Evolutionary conservation across 1,284 basidiomycete species (phyloP).

Genomic region (Cryptococcus amylolentus): DNA sequence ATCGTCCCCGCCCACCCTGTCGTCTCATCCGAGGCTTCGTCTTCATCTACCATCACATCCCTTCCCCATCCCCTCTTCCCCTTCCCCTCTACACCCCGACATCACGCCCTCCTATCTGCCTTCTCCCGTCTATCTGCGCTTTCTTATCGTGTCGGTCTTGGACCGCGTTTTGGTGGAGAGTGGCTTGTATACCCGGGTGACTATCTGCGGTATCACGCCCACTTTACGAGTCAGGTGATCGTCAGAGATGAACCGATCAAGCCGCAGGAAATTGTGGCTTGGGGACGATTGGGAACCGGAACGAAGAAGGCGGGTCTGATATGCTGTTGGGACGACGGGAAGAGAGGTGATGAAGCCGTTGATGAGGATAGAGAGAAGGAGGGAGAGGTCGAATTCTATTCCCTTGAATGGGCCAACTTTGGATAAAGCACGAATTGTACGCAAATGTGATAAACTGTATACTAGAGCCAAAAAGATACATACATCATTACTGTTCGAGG

Average conservation of each 20-base stretch:
- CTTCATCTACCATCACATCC: slow-evolving; percentile 16
- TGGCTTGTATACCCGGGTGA: slow-evolving; percentile 97
- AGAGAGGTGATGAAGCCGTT: slow-evolving; percentile 2
- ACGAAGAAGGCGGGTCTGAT: slow-evolving; percentile 95
- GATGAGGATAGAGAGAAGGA: slow-evolving; percentile 41
- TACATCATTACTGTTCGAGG: slow-evolving; percentile 1
- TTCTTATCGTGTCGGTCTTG: slow-evolving; percentile 58
- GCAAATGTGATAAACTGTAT: neutral
- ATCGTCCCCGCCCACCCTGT: slow-evolving; percentile 22
- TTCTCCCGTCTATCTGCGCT: slow-evolving; percentile 32
- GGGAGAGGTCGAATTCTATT: slow-evolving; percentile 65
- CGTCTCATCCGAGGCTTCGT: slow-evolving; percentile 2
- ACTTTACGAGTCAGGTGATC: slow-evolving; percentile 83
- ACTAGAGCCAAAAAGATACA: slow-evolving; percentile 2
- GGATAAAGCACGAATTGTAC: slow-evolving; percentile 54
- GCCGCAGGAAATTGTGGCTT: slow-evolving; percentile 91
- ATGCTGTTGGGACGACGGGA: slow-evolving; percentile 73
- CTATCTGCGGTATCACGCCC: slow-evolving; percentile 92
- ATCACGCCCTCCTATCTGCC: slow-evolving; percentile 29
- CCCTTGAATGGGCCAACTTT: slow-evolving; percentile 89
- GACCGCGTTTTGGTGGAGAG: slow-evolving; percentile 77
- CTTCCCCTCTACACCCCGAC: slow-evolving; percentile 26
- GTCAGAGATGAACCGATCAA: slow-evolving; percentile 60
- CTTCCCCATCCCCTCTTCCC: slow-evolving; percentile 32
- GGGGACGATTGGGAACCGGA: slow-evolving; percentile 90